Base-by-base conservation (phyloP, 768 basidiomycete species). In the Mycena filopes region DNA sequence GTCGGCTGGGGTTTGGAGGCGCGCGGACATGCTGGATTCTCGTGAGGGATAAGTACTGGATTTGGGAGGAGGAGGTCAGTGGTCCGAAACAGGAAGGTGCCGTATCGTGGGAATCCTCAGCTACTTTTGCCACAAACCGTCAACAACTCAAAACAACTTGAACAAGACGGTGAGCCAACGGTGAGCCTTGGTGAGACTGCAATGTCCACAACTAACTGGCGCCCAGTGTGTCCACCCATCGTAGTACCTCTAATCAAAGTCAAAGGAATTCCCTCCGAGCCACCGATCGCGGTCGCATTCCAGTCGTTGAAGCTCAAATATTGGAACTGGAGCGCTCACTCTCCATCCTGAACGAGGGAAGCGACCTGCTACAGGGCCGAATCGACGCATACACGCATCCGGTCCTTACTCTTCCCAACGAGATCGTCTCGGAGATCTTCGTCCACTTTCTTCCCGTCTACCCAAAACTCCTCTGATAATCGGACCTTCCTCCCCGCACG, bases 1-100 rank as follows among this genome's bases (percentile, higher is more conserved):
- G 61, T 88, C 83, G 18, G 78, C 78, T 12, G 72, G 65, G 42
- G 58, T 62, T 56, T 59, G 18, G 6, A 49, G 36, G 47, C 53
- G 53, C 21, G 53, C 36, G 26, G 18, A n/a, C 53, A 55, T 55
- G 57, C n/a, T n/a, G n/a, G n/a, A n/a, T n/a, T n/a, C n/a, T n/a
- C n/a, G n/a, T n/a, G n/a, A n/a, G n/a, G n/a, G n/a, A n/a, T n/a
- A n/a, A n/a, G n/a, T n/a, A n/a, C n/a, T n/a, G n/a, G n/a, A n/a
- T n/a, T n/a, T n/a, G n/a, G n/a, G n/a, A n/a, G n/a, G n/a, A n/a
- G n/a, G n/a, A n/a, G n/a, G n/a, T n/a, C n/a, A n/a, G n/a, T n/a
- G n/a, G n/a, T n/a, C n/a, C n/a, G n/a, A n/a, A n/a, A n/a, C n/a
- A n/a, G n/a, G n/a, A n/a, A n/a, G n/a, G n/a, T n/a, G n/a, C n/a